phyloP scores from a whole-genome alignment of 805 yeast genomes.

The Ogataea neopini region DNA sequence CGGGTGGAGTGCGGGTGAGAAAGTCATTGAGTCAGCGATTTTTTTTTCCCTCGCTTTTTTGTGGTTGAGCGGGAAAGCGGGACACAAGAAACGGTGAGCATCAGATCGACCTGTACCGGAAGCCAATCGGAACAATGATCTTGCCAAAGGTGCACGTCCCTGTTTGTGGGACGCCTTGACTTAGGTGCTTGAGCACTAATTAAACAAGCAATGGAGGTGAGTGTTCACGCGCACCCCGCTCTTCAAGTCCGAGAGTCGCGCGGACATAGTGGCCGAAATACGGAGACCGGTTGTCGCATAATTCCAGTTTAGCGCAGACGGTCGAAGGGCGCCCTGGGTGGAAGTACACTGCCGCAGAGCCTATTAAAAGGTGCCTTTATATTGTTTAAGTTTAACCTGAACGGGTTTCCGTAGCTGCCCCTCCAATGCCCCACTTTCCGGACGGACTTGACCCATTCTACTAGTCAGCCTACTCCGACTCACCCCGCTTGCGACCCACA shows the following conservation, averaged over 20 bases:
- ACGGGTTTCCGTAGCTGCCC: not conserved
- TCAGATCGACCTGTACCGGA: not conserved
- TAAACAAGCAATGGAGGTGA: no score
- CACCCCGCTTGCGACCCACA: conserved; percentile 4
- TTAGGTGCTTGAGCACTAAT: no score
- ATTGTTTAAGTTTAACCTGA: not conserved
- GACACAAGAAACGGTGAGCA: not conserved
- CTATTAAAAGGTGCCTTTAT: no score
- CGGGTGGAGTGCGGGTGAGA: not conserved
- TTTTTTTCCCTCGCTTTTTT: not conserved
- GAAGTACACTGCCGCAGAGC: no score
- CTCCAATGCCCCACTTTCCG: not conserved
- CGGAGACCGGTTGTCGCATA: not conserved
- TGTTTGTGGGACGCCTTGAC: no score
- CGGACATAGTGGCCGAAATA: not conserved
- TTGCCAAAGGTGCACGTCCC: no score
- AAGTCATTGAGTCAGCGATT: conserved; percentile 2
- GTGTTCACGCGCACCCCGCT: not conserved
- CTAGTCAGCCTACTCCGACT: conserved; percentile 1
- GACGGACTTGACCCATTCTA: conserved; percentile 1
- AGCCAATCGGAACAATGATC: not conserved
- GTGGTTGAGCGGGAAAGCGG: conserved; percentile 3
- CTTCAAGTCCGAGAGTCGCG: conserved; percentile 1
- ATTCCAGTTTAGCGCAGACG: not conserved
- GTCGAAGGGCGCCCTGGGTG: no score